Evolutionary conservation across 495 filamentous ascomycete species (phyloP), one percentile per base, ranked within the genome.

Genomic region (Daldinia childiae): DNA sequence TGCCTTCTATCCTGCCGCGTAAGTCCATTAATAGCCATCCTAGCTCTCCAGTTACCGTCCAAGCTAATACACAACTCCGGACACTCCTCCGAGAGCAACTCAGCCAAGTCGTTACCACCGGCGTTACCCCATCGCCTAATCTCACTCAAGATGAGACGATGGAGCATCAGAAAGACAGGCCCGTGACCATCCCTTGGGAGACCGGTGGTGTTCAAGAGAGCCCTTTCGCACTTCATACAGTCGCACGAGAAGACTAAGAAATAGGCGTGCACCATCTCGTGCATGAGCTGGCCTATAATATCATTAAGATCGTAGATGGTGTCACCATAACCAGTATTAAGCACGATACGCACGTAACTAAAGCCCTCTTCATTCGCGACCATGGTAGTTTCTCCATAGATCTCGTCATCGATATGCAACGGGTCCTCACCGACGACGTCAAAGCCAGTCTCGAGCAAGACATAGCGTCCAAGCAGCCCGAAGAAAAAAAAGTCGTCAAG

Each of bases 401-500:
- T 41, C 19, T 2, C 57, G 4, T 43, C 15, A 3, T 61, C 52
- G 29, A 72, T 41, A 1, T 21, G 34, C 1, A 60, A 1, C 3
- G 51, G 62, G 6, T 71, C 62, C 24, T 30, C 6, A 1, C 66
- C 65, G 1, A 69, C 57, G 1, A 62, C 21, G 8, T 66, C 45
- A 6, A 69, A 3, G 5, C 71, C 71, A 41, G 21, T 55, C 14
- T 24, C 30, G 36, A 73, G 8, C 5, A 11, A 0, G 6, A 69
- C 14, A 15, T 63, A 12, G 2, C 6, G 17, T n/a, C 21, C n/a
- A 11, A 74, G 58, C 3, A 19, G n/a, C 0, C 41, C 21, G 11
- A 74, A 60, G 66, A 74, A 70, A 34, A 74, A 74, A 57, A 62
- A 73, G 0, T 57, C 17, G 36, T 74, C 71, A 4, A 74, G 57